Conservation (phyloP, 345 rosid genomes). For the Rhodamnia rubescens region DNA sequence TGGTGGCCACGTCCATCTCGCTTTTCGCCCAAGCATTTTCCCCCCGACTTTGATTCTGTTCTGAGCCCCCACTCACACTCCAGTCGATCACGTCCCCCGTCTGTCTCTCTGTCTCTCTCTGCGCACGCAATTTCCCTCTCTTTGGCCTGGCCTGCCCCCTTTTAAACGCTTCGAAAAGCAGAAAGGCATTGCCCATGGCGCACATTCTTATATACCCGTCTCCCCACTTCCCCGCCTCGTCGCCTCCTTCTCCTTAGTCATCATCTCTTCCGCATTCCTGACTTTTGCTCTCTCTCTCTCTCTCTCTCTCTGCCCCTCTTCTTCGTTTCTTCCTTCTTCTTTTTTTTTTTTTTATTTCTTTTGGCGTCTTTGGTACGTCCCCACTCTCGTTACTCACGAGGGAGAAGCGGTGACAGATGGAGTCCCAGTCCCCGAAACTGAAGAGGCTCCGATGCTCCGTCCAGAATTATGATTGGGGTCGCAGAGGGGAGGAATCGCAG, state of each 20-base stretch:
- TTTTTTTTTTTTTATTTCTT: background rate
- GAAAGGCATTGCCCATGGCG: background rate
- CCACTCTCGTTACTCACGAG: background rate
- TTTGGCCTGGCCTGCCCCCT: background rate
- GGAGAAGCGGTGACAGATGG: background rate
- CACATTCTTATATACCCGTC: background rate
- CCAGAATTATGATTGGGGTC: slow-evolving; percentile 87
- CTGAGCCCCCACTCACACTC: background rate
- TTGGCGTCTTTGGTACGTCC: background rate
- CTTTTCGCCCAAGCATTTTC: background rate
- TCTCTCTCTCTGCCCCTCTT: background rate
- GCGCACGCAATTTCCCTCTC: background rate
- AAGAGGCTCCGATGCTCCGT: slow-evolving; percentile 59
- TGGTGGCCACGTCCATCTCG: background rate
- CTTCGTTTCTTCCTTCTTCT: background rate
- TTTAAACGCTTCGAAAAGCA: background rate
- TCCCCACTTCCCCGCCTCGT: background rate
- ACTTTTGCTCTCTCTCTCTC: background rate
- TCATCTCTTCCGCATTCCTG: background rate
- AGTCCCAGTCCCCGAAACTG: slow-evolving; percentile 1
- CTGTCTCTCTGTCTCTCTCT: background rate
- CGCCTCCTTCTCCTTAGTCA: background rate
- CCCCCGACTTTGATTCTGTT: background rate
- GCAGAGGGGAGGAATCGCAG: slow-evolving; percentile 45
- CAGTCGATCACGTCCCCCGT: background rate